Evolutionary conservation across 805 yeast species (phyloP), one percentile per base, ranked within the genome.

Genomic region (Ogataea degrootiae): DNA sequence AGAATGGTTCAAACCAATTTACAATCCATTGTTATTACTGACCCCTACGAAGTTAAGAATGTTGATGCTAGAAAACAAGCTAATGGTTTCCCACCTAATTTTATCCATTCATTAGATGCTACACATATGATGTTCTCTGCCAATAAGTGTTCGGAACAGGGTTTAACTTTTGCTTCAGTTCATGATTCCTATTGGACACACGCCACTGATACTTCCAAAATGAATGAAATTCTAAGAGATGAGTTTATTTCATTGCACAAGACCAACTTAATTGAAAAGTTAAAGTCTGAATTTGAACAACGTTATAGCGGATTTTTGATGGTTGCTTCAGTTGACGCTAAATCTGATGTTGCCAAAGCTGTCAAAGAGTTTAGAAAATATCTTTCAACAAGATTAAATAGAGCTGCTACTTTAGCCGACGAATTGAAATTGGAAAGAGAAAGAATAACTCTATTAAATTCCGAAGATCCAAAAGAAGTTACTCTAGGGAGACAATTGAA

Each of bases 151-250:
- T 80, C 85, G 5, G 75, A 82, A 38, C 62, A 63, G 1, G 80
- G 79, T 0, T 67, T 94, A 43, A 72, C 81, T 12, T 92, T 94
- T 74, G 97, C 98, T 0, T 82, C 98, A 0, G 99, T 92, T 22
- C 99, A 92, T 67, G 99, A 92, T 65, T 92, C 98, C 0, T 92
- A 87, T 65, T 92, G 99, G 99, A 90, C 98, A 0, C 98, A 94
- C 63, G 97, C 99, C 1, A 71, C 80, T 43, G 92, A 87, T 63
- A 82, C 92, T 38, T 83, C 82, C 50, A 62, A 60, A 3, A 83
- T 92, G 94, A 88, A 83, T 65, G 59, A 57, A 14, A 70, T 77
- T 40, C 70, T 94, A 53, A 77, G 99, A 61, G 83, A 85, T 35
- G 83, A 87, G 49, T 92, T 92, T 64, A 84, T 94, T 51, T 70